phyloP scores from a whole-genome alignment of 2,329 filamentous ascomycete species.

The Immersiporthe knoxdaviesiana region DNA sequence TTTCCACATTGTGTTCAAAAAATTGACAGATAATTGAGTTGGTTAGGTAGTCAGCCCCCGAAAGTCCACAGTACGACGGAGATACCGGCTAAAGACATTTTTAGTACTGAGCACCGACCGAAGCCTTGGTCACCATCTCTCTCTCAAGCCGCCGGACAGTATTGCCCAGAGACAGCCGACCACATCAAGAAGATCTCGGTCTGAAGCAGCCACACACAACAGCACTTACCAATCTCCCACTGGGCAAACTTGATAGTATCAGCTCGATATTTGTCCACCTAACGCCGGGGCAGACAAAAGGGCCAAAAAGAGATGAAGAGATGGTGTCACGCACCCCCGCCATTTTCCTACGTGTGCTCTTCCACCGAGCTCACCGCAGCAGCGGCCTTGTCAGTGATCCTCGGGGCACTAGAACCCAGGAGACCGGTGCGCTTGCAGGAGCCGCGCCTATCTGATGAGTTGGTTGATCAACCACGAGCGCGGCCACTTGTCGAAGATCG shows the following conservation, averaged over 20 bases:
- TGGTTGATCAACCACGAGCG: not conserved
- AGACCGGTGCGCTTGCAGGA: not conserved
- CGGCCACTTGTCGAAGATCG: not conserved
- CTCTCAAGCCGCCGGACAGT: not conserved
- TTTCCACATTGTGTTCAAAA: not conserved
- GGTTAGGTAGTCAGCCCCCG: not conserved
- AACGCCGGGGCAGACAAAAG: not conserved
- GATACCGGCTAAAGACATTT: not conserved
- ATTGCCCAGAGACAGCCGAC: not conserved
- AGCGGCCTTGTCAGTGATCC: not conserved
- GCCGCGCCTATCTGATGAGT: not conserved
- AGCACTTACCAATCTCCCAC: not conserved
- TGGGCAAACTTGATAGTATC: not conserved
- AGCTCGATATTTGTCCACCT: not conserved
- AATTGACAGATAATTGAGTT: not conserved
- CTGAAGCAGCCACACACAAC: not conserved
- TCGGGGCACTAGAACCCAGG: not conserved
- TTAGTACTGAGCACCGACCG: not conserved
- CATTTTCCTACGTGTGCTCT: not conserved
- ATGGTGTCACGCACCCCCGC: not conserved
- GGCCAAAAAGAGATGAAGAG: slow-evolving; percentile 9
- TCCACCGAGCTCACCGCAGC: slow-evolving; percentile 1
- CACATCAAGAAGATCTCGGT: not conserved
- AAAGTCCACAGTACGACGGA: not conserved
- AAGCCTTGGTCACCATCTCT: not conserved